A percentile compares a stretch with the other conserved stretches of the same genome.
These are phyloP conservation scores for Cladobotryum mycophilum DNA, from an alignment of 2,329 filamentous ascomycete species.

Conservation along the genomic window DNA sequence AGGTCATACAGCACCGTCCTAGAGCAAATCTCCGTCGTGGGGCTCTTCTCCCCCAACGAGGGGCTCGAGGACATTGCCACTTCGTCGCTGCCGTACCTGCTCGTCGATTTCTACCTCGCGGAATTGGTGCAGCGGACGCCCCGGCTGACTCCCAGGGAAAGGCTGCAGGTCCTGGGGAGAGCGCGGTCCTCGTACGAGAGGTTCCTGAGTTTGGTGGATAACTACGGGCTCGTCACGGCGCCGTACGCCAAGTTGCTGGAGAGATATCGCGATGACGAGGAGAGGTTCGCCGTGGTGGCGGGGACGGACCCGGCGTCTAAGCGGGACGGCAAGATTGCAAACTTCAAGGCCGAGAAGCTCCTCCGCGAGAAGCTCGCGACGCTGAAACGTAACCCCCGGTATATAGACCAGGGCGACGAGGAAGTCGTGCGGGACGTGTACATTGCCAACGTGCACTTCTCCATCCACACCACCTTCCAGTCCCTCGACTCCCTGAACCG, in stretches of 20 bases:
- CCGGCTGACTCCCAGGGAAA: conserved; percentile 44
- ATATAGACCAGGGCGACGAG: conserved; percentile 68
- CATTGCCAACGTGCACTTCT: conserved; percentile 66
- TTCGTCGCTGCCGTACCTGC: conserved; percentile 77
- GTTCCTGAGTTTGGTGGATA: conserved; percentile 71
- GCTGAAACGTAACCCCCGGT: conserved; percentile 38
- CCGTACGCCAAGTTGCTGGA: conserved; percentile 64
- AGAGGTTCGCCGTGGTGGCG: conserved; percentile 66
- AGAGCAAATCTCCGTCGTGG: conserved; percentile 60
- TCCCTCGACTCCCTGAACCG: conserved; percentile 80
- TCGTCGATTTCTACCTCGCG: conserved; percentile 70
- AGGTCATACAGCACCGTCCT: conserved; percentile 67
- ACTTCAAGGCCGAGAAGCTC: conserved; percentile 79
- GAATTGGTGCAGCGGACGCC: conserved; percentile 69
- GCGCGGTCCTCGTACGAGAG: conserved; percentile 68
- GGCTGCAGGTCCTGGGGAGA: conserved; percentile 55
- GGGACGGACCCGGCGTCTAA: conserved; percentile 55
- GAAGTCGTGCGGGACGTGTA: conserved; percentile 74
- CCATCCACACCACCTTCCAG: conserved; percentile 75
- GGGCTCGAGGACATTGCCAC: conserved; percentile 80
- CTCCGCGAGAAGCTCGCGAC: conserved; percentile 73
- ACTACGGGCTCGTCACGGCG: conserved; percentile 64
- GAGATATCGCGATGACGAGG: conserved; percentile 64
- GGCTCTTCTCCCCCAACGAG: conserved; percentile 89
- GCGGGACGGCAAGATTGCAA: conserved; percentile 77